phyloP scores from a whole-genome alignment of 768 basidiomycete species.

The Russula griseocarnosa region DNA sequence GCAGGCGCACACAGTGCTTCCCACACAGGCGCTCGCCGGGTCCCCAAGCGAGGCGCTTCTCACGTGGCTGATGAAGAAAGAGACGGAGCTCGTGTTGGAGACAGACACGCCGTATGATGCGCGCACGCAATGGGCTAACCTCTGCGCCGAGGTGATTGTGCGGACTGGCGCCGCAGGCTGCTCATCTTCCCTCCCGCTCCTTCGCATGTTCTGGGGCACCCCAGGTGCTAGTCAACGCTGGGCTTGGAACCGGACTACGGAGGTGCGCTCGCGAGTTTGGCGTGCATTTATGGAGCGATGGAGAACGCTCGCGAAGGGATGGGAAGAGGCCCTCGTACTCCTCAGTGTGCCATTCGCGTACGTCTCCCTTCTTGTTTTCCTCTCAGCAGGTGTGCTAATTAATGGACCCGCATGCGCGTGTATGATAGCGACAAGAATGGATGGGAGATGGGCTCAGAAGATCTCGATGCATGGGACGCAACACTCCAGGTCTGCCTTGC shows the following conservation, averaged over 20 bases:
- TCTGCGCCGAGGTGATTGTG: conserved; percentile 54
- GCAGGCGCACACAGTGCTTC: conserved; percentile 42
- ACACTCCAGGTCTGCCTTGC: conserved; percentile 49
- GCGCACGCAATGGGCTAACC: conserved; percentile 52
- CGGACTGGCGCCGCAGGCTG: conserved; percentile 47
- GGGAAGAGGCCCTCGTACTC: conserved; percentile 53
- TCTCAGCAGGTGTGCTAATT: background rate
- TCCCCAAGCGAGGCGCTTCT: conserved; percentile 47
- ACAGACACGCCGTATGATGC: conserved; percentile 44
- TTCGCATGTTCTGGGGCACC: conserved; percentile 38
- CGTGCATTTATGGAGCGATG: conserved; percentile 52
- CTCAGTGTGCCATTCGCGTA: conserved; percentile 62
- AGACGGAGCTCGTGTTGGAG: conserved; percentile 43
- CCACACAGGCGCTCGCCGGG: conserved; percentile 39
- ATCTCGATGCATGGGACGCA: conserved; percentile 56
- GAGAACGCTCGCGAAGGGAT: conserved; percentile 42
- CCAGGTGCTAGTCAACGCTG: conserved; percentile 29
- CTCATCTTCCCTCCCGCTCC: conserved; percentile 35
- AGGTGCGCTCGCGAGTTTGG: conserved; percentile 55
- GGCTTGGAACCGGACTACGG: conserved; percentile 39
- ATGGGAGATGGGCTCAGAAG: conserved; percentile 54
- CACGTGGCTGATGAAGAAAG: conserved; percentile 46
- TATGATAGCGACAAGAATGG: conserved; percentile 30
- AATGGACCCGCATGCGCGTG: conserved; percentile 8
- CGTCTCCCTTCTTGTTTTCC: conserved; percentile 29